Base-by-base conservation (phyloP, 148 eudicot genomes). In the Rhododendron molle region DNA sequence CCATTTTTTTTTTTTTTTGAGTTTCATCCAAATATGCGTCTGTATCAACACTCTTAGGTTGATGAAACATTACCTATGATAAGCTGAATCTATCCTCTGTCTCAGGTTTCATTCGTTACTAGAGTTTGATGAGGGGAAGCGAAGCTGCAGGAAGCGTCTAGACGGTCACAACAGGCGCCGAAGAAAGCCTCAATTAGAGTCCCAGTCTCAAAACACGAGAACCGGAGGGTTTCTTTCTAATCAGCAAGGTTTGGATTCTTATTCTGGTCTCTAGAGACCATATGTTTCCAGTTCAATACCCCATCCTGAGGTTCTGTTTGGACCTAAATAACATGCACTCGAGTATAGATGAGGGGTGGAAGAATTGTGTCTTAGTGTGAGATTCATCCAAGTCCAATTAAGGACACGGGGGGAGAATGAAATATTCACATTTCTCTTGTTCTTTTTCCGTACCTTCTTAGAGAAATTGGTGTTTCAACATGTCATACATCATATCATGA, bases 161-260 rank as follows among this genome's bases (percentile, higher is more conserved):
- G 95, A 92, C 74, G 91, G 93, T n/a, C 95, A 93, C 85, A 93
- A 93, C 87, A 85, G 94, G 5, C 93, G 95, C 30, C 84, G 95
- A 78, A 89, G 95, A 82, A 93, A 93, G 91, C 94, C 97, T 88
- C 99, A 91, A 82, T 92, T 96, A 9, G 99, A 96, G 26, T 85
- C 94, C 69, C 83, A 89, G 43, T 87, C 91, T 3, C 79, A 87
- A 85, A 91, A 88, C 84, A 85, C 88, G 44, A 89, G 83, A 36
- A 83, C 88, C 38, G 88, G 77, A 36, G 88, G 85, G 44, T 88
- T 92, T 69, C 85, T 90, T 77, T 87, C 94, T 78, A 85, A 82
- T 44, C 89, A 87, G 87, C 90, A 85, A 91, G 98, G 97, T 93
- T 50, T 74, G 81, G 54, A 56, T 78, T 82, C 56, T 54, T 54